phyloP scores from a whole-genome alignment of 2,329 filamentous ascomycete species.

The Paraphoma chrysanthemicola region DNA sequence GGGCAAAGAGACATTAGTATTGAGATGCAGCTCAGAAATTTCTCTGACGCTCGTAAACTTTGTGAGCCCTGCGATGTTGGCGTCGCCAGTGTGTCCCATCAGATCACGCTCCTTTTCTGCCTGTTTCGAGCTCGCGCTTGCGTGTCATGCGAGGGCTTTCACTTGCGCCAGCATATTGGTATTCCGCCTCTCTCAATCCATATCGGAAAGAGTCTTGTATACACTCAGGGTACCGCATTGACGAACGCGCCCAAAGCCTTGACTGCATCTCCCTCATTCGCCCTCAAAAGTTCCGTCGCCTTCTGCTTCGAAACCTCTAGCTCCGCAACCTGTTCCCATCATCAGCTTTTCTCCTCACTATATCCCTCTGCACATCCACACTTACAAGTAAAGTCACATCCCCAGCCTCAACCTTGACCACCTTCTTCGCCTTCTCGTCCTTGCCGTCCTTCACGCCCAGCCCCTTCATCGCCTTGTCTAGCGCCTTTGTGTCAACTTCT shows the following conservation, averaged over 20 bases:
- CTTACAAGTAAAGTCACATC: conserved; percentile 74
- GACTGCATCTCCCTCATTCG: conserved; percentile 73
- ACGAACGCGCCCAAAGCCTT: conserved; percentile 71
- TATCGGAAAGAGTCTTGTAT: too few relatives aligned
- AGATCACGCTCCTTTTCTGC: too few relatives aligned
- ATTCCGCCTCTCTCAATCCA: not conserved
- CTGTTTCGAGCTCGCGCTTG: too few relatives aligned
- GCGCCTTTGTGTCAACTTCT: conserved; percentile 72
- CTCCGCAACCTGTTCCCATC: conserved; percentile 61
- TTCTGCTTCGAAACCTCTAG: conserved; percentile 74
- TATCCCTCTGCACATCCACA: not conserved
- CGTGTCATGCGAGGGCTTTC: too few relatives aligned
- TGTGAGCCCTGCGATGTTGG: too few relatives aligned
- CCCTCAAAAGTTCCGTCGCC: conserved; percentile 76
- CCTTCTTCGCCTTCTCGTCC: conserved; percentile 54
- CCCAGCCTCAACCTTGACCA: conserved; percentile 74
- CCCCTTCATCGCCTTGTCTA: conserved; percentile 74
- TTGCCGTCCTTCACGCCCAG: conserved; percentile 56
- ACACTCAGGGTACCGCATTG: conserved; percentile 26
- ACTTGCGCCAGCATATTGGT: not conserved
- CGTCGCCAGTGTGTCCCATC: too few relatives aligned
- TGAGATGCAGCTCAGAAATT: too few relatives aligned
- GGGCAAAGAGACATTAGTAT: too few relatives aligned
- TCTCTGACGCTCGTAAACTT: too few relatives aligned
- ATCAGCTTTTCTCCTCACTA: conserved; percentile 6